Evolutionary conservation across 805 yeast species (phyloP).

Genomic region (Pichia scutulata): DNA sequence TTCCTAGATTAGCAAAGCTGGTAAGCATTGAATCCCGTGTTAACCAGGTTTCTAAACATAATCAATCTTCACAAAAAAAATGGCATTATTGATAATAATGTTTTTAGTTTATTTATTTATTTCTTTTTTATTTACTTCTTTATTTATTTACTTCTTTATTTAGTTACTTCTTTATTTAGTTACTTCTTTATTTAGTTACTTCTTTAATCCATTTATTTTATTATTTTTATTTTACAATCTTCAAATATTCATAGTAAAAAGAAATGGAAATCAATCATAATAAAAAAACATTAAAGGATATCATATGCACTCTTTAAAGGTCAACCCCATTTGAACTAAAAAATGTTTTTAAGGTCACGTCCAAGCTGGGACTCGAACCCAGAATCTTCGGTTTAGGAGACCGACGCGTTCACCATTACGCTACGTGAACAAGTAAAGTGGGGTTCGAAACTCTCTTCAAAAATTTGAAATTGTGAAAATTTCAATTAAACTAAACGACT

Average conservation of each 20-base stretch:
- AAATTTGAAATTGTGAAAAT: neutral
- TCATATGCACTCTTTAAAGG: too few species aligned
- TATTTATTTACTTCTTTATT: neutral
- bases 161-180: neutral
- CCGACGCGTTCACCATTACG: constrained; percentile 14
- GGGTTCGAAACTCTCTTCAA: neutral
- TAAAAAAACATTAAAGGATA: too few species aligned
- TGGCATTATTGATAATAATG: constrained; percentile 2
- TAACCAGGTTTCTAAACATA: constrained; percentile 1
- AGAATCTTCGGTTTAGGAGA: constrained; percentile 14
- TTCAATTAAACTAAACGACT: constrained; percentile 3
- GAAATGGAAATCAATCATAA: too few species aligned
- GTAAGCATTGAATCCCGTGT: constrained; percentile 8
- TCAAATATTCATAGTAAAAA: too few species aligned
- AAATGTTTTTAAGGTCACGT: constrained; percentile 1
- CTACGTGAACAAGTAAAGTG: constrained; percentile 22
- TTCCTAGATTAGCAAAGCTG: constrained; percentile 12
- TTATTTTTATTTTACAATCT: too few species aligned
- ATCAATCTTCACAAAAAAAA: neutral
- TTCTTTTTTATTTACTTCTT: neutral
- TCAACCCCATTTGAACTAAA: neutral
- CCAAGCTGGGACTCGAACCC: constrained; percentile 16
- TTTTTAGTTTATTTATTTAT: neutral
- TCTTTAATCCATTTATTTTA: too few species aligned
- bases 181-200: neutral